Evolutionary conservation across 768 basidiomycete species (phyloP).

Genomic region (Xerocomellus intermedius): DNA sequence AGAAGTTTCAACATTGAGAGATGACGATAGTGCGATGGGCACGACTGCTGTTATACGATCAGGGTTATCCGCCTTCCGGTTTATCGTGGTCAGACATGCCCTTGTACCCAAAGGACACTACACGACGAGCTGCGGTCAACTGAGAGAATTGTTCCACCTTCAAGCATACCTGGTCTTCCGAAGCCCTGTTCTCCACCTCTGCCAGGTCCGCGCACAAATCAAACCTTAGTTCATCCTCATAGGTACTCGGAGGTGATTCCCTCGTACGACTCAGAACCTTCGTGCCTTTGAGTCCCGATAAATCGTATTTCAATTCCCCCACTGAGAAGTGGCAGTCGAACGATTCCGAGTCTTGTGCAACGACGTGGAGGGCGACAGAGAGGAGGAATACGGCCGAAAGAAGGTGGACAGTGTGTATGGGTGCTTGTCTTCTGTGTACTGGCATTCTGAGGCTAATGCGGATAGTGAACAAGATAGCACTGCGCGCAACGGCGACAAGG

Average conservation of each 20-base stretch:
- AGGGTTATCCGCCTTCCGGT: slow-evolving; percentile 49
- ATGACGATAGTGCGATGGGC: slow-evolving; percentile 53
- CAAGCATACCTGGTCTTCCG: slow-evolving; percentile 65
- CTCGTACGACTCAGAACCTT: slow-evolving; percentile 51
- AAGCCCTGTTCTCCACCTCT: slow-evolving; percentile 42
- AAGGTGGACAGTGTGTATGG: neutral
- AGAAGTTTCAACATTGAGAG: slow-evolving; percentile 27
- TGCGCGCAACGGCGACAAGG: neutral
- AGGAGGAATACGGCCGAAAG: slow-evolving; percentile 21
- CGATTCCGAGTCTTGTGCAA: slow-evolving; percentile 37
- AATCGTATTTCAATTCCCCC: slow-evolving; percentile 54
- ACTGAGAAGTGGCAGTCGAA: slow-evolving; percentile 54
- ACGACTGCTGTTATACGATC: slow-evolving; percentile 75
- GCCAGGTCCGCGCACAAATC: slow-evolving; percentile 65
- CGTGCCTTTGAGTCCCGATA: slow-evolving; percentile 53
- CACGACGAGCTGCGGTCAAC: slow-evolving; percentile 6
- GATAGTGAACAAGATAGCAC: neutral
- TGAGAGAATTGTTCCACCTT: neutral
- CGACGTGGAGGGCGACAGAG: slow-evolving; percentile 20
- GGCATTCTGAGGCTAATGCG: slow-evolving; percentile 20
- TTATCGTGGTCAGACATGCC: slow-evolving; percentile 70
- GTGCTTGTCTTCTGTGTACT: slow-evolving; percentile 12
- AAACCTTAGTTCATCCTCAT: slow-evolving; percentile 59
- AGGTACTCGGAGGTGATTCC: slow-evolving; percentile 61
- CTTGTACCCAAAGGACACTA: slow-evolving; percentile 71